Conservation (phyloP, 306 rosid species). For the Lithocarpus polystachyus region DNA sequence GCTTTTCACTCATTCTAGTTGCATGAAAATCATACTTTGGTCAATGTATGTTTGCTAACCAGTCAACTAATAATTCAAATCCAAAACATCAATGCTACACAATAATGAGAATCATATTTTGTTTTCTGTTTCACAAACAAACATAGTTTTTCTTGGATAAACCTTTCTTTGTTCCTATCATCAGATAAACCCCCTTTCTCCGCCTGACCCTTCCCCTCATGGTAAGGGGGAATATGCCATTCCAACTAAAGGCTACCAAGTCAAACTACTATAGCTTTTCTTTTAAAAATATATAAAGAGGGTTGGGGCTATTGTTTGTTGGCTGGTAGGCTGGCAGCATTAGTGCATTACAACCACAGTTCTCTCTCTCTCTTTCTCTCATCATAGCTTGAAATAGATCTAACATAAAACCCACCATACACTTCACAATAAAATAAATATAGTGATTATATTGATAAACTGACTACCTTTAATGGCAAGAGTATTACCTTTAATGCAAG, state of each 20-base stretch:
- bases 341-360: no score
- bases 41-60: no score
- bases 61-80: no score
- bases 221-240: background rate
- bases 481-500: conserved; percentile 75
- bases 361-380: no score
- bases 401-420: background rate
- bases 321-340: no score
- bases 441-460: background rate
- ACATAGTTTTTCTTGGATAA: background rate
- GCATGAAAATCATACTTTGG: no score
- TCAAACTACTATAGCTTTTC: background rate
- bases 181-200: background rate
- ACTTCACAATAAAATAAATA: background rate
- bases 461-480: background rate
- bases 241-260: background rate
- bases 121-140: no score
- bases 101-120: no score
- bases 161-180: background rate
- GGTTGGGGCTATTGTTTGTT: no score
- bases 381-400: background rate
- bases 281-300: no score
- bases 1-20: no score
- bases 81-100: no score
- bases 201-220: background rate